These are phyloP conservation scores for Artemisia tridentata DNA, from an alignment of 129 eudicot genomes.

Conservation along the genomic window DNA sequence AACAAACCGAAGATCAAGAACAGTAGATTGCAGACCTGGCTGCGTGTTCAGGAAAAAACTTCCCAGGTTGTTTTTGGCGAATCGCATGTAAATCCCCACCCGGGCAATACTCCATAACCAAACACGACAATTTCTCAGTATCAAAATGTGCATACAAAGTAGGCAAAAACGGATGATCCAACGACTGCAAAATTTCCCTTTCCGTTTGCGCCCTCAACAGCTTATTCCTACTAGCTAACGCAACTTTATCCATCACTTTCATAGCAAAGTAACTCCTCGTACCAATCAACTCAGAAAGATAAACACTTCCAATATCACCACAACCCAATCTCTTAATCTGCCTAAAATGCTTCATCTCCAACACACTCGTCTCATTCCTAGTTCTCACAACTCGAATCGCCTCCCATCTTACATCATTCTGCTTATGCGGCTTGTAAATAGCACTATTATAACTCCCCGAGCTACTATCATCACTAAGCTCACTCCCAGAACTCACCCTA, in stretches of 20 bases:
- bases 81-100: conserved; percentile 96
- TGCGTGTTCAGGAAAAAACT: conserved; percentile 86
- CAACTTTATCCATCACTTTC: conserved; percentile 82
- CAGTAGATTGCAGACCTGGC: conserved; percentile 61
- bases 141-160: conserved; percentile 88
- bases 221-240: conserved; percentile 74
- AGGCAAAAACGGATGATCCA: conserved; percentile 97
- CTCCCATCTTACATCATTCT: conserved; percentile 83
- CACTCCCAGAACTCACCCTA: conserved; percentile 72
- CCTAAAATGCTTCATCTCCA: conserved; percentile 75
- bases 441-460: conserved; percentile 63
- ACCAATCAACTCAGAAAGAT: conserved; percentile 71
- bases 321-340: conserved; percentile 67
- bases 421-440: conserved; percentile 71
- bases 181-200: conserved; percentile 83
- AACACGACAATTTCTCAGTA: conserved; percentile 76
- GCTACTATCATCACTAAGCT: conserved; percentile 79
- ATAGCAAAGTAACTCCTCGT: conserved; percentile 68
- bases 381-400: conserved; percentile 69
- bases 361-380: conserved; percentile 39
- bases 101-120: conserved; percentile 94
- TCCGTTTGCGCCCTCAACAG: conserved; percentile 83
- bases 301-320: conserved; percentile 92
- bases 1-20: background rate
- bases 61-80: conserved; percentile 85